Percentiles rank a stretch among this genome's conserved stretches.
Evolutionary conservation across 768 basidiomycete species (phyloP).

Genomic region (Collybia sordida): DNA sequence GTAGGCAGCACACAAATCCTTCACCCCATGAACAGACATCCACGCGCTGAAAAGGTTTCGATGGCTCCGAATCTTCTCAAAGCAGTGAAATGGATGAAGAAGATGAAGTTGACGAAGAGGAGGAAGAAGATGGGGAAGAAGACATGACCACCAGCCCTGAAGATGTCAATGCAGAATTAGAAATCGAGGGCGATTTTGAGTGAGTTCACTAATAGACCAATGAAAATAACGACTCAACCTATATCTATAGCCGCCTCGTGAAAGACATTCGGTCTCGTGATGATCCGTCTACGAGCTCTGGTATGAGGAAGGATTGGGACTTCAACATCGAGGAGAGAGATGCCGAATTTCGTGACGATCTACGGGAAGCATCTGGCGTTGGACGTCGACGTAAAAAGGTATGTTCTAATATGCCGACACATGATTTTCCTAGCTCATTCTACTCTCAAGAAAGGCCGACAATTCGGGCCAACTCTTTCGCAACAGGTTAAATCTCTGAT

Average conservation of each 20-base stretch:
- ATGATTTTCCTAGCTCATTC: background rate
- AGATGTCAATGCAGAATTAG: slow-evolving; percentile 37
- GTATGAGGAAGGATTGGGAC: slow-evolving; percentile 71
- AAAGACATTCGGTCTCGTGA: slow-evolving; percentile 60
- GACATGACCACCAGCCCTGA: slow-evolving; percentile 14
- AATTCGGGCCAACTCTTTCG: slow-evolving; percentile 55
- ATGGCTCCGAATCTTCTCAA: slow-evolving; percentile 6
- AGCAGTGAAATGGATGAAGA: slow-evolving; percentile 6
- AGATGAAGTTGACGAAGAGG: slow-evolving; percentile 10
- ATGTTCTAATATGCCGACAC: slow-evolving; percentile 8
- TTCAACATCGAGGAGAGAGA: slow-evolving; percentile 67
- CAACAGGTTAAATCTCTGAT: slow-evolving; percentile 73
- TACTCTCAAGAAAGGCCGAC: slow-evolving; percentile 39
- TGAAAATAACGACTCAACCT: background rate
- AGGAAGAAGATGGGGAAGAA: slow-evolving; percentile 15
- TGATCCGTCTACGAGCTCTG: slow-evolving; percentile 35
- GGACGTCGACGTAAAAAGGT: slow-evolving; percentile 52
- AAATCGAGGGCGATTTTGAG: slow-evolving; percentile 65
- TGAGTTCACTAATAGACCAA: slow-evolving; percentile 19
- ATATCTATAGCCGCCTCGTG: slow-evolving; percentile 56
- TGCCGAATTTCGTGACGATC: slow-evolving; percentile 69
- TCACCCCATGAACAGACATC: background rate
- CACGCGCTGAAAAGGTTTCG: slow-evolving; percentile 5
- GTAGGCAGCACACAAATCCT: slow-evolving; percentile 5
- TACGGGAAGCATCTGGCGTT: slow-evolving; percentile 73